These are phyloP conservation scores for Dissophora ornata DNA, from an alignment of 192 early-diverging fungal species.

Conservation along the genomic window DNA sequence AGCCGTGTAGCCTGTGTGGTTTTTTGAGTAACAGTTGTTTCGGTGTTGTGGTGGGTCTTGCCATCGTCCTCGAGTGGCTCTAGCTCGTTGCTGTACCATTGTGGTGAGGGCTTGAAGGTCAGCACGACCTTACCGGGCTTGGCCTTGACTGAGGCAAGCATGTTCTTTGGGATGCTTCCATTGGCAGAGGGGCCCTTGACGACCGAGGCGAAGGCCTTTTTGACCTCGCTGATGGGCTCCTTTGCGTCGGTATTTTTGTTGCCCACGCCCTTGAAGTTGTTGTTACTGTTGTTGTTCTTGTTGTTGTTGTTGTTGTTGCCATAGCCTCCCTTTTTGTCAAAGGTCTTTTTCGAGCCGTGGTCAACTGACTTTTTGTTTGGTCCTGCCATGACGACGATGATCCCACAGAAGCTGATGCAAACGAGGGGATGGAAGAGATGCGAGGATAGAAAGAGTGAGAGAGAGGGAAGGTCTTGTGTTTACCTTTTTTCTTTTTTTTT, in stretches of 20 bases:
- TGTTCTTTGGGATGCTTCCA: conserved; percentile 50
- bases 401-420: conserved; percentile 8
- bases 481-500: conserved; percentile 10
- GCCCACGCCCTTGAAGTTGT: conserved; percentile 1
- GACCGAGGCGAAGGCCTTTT: conserved; percentile 43
- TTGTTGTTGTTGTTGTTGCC: conserved; percentile 12
- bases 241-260: conserved; percentile 1
- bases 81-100: conserved; percentile 38
- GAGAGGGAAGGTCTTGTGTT: not conserved
- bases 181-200: conserved; percentile 52
- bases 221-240: conserved; percentile 37
- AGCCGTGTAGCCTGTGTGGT: conserved; percentile 68
- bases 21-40: conserved; percentile 49
- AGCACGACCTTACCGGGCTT: conserved; percentile 41
- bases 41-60: conserved; percentile 39
- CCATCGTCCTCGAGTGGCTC: conserved; percentile 39
- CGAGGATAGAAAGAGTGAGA: not conserved
- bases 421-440: not conserved
- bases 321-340: conserved; percentile 13
- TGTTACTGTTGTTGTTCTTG: conserved; percentile 14
- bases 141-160: conserved; percentile 34
- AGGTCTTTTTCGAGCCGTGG: conserved; percentile 9
- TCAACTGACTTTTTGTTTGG: conserved; percentile 7
- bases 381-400: conserved; percentile 35
- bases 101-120: conserved; percentile 40